Evolutionary conservation across 805 yeast genomes (phyloP).

Genomic region (Candida ponderosae): DNA sequence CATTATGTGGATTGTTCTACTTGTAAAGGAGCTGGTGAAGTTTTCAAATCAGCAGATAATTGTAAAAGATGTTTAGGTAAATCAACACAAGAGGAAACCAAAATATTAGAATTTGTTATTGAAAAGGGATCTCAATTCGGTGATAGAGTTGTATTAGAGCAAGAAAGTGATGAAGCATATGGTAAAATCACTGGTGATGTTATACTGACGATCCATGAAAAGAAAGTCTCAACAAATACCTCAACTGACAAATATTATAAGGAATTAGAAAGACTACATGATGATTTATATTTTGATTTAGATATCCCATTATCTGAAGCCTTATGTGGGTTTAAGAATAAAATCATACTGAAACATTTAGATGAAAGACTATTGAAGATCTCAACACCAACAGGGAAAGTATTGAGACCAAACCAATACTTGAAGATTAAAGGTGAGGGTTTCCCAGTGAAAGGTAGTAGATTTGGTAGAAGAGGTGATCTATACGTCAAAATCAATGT

Average conservation of each 20-base stretch:
- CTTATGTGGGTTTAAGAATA: constrained; percentile 68
- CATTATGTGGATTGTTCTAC: constrained; percentile 51
- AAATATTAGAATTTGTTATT: constrained; percentile 69
- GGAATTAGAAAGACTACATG: constrained; percentile 44
- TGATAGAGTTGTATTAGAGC: constrained; percentile 52
- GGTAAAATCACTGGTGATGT: constrained; percentile 77
- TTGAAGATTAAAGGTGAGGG: constrained; percentile 68
- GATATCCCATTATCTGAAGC: constrained; percentile 71
- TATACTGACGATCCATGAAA: constrained; percentile 48
- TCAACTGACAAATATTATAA: constrained; percentile 32
- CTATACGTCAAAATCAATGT: constrained; percentile 62
- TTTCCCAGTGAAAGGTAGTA: constrained; percentile 53
- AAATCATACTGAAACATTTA: constrained; percentile 57
- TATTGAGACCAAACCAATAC: constrained; percentile 67
- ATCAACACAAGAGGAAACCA: constrained; percentile 53
- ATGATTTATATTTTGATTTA: constrained; percentile 56
- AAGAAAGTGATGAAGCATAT: constrained; percentile 72
- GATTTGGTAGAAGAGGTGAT: constrained; percentile 44
- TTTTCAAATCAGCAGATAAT: constrained; percentile 53
- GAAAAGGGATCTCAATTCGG: constrained; percentile 61
- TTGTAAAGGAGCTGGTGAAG: constrained; percentile 68
- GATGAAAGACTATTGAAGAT: constrained; percentile 72
- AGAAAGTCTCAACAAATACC: constrained; percentile 15
- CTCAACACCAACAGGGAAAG: constrained; percentile 69
- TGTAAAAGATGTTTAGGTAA: constrained; percentile 74